Base-by-base conservation (phyloP, 2,329 filamentous ascomycete genomes). In the Colletotrichum sp. region DNA sequence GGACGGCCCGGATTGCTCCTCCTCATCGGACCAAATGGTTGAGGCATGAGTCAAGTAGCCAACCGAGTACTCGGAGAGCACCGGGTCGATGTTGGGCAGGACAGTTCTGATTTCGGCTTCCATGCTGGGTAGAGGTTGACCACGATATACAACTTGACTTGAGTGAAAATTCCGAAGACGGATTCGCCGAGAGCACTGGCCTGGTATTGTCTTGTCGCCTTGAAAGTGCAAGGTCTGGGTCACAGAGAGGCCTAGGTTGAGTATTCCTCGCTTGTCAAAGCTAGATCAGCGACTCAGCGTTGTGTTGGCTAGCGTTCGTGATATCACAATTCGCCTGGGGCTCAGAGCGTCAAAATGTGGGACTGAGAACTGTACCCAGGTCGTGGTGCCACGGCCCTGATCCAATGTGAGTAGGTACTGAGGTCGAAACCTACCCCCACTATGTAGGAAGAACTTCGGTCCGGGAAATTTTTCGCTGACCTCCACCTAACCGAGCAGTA, bases 31-130 rank as follows among this genome's bases (percentile, higher is more conserved):
- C 89, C 94, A 98, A 67, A 94, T 89, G 78, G 93, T 96, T 64
- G 96, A 97, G 65, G 97, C 97, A 89, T 99, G 96, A 81, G 93
- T 96, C 80, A 99, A 90, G 84, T 98, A 99, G 74, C 97, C 97
- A 78, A 95, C 95, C 58, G 96, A 97, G 86, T 98, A 98, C 86
- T 98, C 95, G 65, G 95, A 96, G 79, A 98, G 89, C 77, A 98
- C 90, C 75, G 94, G 95, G 86, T 98, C 96, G 80, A 98, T 95
- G 82, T 94, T 94, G 77, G 96, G 96, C 79, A 98, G 91, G 79
- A 95, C 92, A 77, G 93, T 89, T 87, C 94, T 94, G 83, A 98
- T 95, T 87, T 98, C 95, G 81, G 94, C 90, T 85, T 98, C 96
- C 96, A 98, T 98, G 78, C 76, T 85, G 15, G 36, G 39, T 6